A percentile compares a stretch with the other conserved stretches of the same genome.
phyloP scores from a whole-genome alignment of 164 flowering plant genomes.

The Annona cherimola region DNA sequence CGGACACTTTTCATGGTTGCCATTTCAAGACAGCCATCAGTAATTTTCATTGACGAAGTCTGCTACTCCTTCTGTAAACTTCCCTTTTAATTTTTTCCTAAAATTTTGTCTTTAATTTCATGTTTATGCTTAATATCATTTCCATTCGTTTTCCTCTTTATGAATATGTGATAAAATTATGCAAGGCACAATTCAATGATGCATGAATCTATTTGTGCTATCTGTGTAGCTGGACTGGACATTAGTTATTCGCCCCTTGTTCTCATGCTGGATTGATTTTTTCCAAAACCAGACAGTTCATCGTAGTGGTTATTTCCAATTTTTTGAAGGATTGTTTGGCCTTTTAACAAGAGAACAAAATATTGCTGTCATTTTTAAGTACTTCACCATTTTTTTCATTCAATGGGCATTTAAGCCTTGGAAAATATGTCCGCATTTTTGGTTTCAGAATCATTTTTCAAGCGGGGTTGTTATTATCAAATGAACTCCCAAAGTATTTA shows the following conservation, averaged over 20 bases:
- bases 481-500: not conserved
- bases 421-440: not conserved
- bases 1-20: constrained; percentile 94
- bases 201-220: not conserved
- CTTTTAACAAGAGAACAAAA: not conserved
- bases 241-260: not conserved
- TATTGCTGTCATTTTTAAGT: not conserved
- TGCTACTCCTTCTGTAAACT: constrained; percentile 18
- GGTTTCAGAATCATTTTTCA: not conserved
- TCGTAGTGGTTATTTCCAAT: not conserved
- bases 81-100: constrained; percentile 1
- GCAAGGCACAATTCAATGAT: not conserved
- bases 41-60: constrained; percentile 96
- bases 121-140: not conserved
- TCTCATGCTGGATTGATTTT: not conserved
- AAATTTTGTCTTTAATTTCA: constrained; percentile 4
- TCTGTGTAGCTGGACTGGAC: not conserved
- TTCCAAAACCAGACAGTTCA: not conserved
- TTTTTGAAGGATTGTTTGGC: not conserved
- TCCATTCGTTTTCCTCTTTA: not conserved
- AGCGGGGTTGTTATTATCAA: not conserved
- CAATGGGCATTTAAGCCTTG: not conserved
- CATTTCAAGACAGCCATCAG: constrained; percentile 86
- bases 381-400: not conserved
- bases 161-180: not conserved